Base-by-base conservation (phyloP, 2,329 filamentous ascomycete species). In the Colletotrichum phormii region DNA sequence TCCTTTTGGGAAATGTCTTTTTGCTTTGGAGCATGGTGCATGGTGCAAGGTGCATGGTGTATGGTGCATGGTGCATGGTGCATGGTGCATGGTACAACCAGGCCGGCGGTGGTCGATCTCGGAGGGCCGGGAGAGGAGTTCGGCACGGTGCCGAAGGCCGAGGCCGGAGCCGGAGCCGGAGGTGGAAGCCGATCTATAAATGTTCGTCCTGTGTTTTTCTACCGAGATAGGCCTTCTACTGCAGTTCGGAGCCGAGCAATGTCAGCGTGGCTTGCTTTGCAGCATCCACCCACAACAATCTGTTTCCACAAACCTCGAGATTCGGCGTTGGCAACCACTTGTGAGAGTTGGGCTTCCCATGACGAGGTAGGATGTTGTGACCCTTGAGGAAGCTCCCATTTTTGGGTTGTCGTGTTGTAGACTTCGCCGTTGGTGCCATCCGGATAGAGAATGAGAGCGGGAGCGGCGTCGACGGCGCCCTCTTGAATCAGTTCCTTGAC, bases 351-450 rank as follows among this genome's bases (percentile, higher is more conserved):
- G 1, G 76, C 75, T 69, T 88, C 87, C 88, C 88, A 89, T 0
- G 85, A 79, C 0, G 75, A 75, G 74, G 75, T 69, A 6, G 77
- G 73, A 9, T 76, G 73, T 7, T 64, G 42, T 4, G 67, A 74
- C 1, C 76, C 78, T n/a, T 79, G 77, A 0, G 83, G 83, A 1
- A 83, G 69, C 75, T 87, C 88, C 92, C 92, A 94, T 64, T 81
- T 82, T 77, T 92, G 88, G 7, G 89, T 91, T 0, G 80, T 81
- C 1, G 91, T 91, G 78, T 93, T 89, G 80, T 93, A 93, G 0
- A 91, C 86, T 80, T 93, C 89, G 0, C 90, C 90, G 59, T 90
- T 91, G 1, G 92, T 93, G 0, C 91, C 91, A 78, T 94, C 92
- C 0, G 92, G 92, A 78, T 93, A 93, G 22, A 93, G 76, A 5